These are phyloP conservation scores for Skeletonema potamos DNA, from an alignment of 108 stramenopile species.

Conservation along the genomic window DNA sequence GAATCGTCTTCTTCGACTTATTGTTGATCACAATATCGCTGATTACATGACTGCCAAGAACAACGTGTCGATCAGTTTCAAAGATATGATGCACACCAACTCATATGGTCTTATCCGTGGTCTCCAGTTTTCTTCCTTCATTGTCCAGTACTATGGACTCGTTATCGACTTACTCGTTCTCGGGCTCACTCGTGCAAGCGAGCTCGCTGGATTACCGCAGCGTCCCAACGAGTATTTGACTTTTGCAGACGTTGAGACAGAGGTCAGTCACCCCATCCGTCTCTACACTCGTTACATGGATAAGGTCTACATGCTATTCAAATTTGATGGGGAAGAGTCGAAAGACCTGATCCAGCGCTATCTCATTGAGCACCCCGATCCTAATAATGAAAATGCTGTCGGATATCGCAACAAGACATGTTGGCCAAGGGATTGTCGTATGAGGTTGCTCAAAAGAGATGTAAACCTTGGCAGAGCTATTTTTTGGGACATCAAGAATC, in stretches of 20 bases:
- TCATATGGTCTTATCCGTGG: slow-evolving; percentile 97
- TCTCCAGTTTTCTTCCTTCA: slow-evolving; percentile 94
- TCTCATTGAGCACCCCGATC: slow-evolving; percentile 99
- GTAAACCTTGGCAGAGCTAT: slow-evolving; percentile 98
- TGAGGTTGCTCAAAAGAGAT: slow-evolving; percentile 98
- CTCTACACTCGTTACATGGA: slow-evolving; percentile 98
- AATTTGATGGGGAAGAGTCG: slow-evolving; percentile 92
- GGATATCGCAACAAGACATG: slow-evolving; percentile 99
- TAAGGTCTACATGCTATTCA: slow-evolving; percentile 96
- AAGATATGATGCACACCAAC: slow-evolving; percentile 99
- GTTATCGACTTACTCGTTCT: slow-evolving; percentile 95
- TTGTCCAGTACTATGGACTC: slow-evolving; percentile 98
- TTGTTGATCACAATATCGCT: slow-evolving; percentile 99
- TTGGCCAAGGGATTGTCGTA: slow-evolving; percentile 99
- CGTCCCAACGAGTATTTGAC: slow-evolving; percentile 97
- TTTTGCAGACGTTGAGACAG: slow-evolving; percentile 95
- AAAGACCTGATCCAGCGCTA: slow-evolving; percentile 98
- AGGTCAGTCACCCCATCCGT: slow-evolving; percentile 95
- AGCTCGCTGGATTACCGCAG: slow-evolving; percentile 96
- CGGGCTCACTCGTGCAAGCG: slow-evolving; percentile 95
- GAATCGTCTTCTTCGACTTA: slow-evolving; percentile 95
- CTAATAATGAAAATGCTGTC: slow-evolving; percentile 99
- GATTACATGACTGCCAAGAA: slow-evolving; percentile 99
- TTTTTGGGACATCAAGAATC: slow-evolving; percentile 99
- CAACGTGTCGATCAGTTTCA: slow-evolving; percentile 94